Percentiles rank a stretch among this genome's conserved stretches.
These are phyloP conservation scores for Angomonas ambiguus DNA, from an alignment of 208 protist genomes.

Conservation along the genomic window DNA sequence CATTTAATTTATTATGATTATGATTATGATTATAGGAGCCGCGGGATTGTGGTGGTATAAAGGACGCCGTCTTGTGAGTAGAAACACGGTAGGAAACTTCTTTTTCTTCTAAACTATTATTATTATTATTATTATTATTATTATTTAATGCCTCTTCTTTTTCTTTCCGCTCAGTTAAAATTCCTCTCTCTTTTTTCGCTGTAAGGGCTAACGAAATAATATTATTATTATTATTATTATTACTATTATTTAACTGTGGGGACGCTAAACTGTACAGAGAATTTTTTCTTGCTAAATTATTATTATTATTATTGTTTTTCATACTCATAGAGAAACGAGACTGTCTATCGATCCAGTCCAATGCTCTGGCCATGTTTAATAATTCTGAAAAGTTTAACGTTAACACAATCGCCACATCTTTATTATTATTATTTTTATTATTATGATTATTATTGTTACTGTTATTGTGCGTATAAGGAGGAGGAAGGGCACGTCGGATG, in stretches of 20 bases:
- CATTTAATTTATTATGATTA: neutral
- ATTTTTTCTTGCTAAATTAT: neutral
- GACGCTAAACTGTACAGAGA: neutral
- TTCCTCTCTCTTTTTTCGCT: neutral
- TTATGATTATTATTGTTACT: neutral
- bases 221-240: neutral
- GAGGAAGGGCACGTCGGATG: neutral
- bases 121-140: slow-evolving; percentile 11
- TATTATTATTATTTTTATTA: slow-evolving; percentile 4
- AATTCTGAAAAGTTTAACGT: slow-evolving; percentile 3
- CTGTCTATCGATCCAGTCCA: neutral
- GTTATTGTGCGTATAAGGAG: neutral
- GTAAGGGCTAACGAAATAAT: neutral
- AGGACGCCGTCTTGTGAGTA: neutral
- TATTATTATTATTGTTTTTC: slow-evolving; percentile 1
- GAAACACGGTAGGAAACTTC: neutral
- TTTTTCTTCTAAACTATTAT: neutral
- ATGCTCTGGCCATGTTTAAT: neutral
- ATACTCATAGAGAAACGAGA: neutral
- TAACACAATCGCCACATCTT: neutral
- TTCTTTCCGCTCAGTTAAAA: neutral
- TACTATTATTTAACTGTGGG: neutral
- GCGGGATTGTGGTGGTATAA: neutral
- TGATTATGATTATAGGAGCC: neutral
- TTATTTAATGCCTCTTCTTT: neutral